Evolutionary conservation across 169 alveolate species (phyloP).

Genomic region (Eimeria tenella): DNA sequence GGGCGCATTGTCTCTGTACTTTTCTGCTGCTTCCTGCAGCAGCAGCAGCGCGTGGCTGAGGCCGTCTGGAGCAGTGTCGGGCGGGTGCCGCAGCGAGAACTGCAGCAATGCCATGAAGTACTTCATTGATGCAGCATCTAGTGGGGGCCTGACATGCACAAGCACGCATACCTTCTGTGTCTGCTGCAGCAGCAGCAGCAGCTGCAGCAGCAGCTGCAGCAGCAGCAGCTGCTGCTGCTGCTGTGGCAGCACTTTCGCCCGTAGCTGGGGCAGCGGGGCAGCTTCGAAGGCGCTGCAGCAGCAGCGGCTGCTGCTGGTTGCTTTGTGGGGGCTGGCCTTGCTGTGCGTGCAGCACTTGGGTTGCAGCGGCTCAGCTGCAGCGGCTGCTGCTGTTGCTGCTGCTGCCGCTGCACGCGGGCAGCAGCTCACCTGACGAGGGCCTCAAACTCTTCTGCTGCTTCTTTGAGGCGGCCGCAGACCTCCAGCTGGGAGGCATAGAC

Average conservation of each 20-base stretch:
- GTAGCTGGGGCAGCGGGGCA: not conserved
- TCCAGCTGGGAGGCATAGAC: constrained; percentile 56
- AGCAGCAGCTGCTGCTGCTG: not conserved
- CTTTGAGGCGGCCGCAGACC: constrained; percentile 56
- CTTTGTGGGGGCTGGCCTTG: no score
- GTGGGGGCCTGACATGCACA: not conserved
- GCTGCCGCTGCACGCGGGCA: not conserved
- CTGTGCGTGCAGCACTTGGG: no score
- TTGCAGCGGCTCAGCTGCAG: not conserved
- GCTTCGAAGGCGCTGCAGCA: not conserved
- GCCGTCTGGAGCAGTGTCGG: constrained; percentile 60
- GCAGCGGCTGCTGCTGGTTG: not conserved
- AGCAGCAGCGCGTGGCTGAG: constrained; percentile 68
- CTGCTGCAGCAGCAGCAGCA: not conserved
- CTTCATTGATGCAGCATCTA: constrained; percentile 39
- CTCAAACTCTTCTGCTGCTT: constrained; percentile 38
- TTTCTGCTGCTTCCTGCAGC: constrained; percentile 58
- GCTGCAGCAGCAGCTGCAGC: not conserved
- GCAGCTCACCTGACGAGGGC: constrained; percentile 46
- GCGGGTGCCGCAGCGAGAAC: constrained; percentile 65
- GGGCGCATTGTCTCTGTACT: constrained; percentile 16
- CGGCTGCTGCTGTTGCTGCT: not conserved
- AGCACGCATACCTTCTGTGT: not conserved
- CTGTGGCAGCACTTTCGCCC: not conserved
- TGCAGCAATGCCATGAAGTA: constrained; percentile 62